These are phyloP conservation scores for Nyctanthes arbortristis DNA, from an alignment of 257 asterid genomes.

Conservation along the genomic window DNA sequence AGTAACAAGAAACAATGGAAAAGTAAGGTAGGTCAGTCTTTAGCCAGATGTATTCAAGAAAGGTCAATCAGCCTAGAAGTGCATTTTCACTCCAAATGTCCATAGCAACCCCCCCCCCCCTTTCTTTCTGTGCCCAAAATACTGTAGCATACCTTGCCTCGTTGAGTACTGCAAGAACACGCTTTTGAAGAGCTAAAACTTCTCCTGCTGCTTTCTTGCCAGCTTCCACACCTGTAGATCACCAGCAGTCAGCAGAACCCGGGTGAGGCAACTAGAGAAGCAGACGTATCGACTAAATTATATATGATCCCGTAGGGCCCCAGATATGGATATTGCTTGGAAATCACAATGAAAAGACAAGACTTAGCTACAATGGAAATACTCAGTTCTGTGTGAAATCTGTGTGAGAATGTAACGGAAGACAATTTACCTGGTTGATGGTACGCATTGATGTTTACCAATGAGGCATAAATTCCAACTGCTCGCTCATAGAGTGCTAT, in stretches of 20 bases:
- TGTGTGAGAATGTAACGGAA: conserved; percentile 14
- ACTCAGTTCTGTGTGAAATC: conserved; percentile 13
- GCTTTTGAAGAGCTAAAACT: conserved; percentile 96
- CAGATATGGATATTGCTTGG: neutral
- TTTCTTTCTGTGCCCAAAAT: conserved; percentile 14
- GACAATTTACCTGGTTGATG: conserved; percentile 90
- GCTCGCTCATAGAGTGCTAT: conserved; percentile 97
- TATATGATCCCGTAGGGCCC: neutral
- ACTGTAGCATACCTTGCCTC: conserved; percentile 73
- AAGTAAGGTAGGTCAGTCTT: neutral
- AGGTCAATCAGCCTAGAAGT: neutral
- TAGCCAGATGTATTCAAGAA: neutral
- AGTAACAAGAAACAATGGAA: conserved; percentile 4
- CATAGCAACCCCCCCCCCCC: too few relatives aligned
- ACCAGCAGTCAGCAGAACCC: conserved; percentile 16
- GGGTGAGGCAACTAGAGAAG: neutral
- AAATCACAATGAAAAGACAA: neutral
- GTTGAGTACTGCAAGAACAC: conserved; percentile 88
- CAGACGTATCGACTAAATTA: conserved; percentile 17
- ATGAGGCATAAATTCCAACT: conserved; percentile 91
- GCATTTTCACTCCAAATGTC: neutral
- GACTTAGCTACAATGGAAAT: conserved; percentile 1
- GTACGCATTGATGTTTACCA: conserved; percentile 93
- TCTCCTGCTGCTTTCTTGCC: conserved; percentile 99
- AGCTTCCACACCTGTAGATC: conserved; percentile 94